Base-by-base conservation (phyloP, 257 asterid genomes). In the Solanum sparsipilum region DNA sequence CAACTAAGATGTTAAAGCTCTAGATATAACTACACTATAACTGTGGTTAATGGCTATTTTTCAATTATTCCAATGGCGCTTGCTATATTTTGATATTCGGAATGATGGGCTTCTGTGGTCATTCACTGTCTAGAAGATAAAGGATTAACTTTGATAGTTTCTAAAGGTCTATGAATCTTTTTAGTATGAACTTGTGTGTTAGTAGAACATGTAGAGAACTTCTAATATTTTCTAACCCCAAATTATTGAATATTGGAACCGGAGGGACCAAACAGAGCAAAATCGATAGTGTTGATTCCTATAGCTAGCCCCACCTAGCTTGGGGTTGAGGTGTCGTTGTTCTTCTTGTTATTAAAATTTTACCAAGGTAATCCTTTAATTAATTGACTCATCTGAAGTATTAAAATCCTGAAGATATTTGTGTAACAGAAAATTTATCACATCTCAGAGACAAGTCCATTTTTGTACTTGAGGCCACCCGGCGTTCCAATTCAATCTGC, bases 381-480 rank as follows among this genome's bases (percentile, higher is more conserved):
- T 79, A 44, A 81, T 29, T 46, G 68, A 29, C 41, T 29, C 68
- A 70, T 84, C 84, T 88, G 31, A 88, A 86, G 88, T 71, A 72
- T 84, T 88, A 86, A 87, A 86, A 87, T 92, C 90, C 94, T 94
- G 85, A 93, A 93, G 83, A 79, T 88, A 86, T 91, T 86, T 90
- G 91, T 94, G 94, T 90, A 90, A 92, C 98, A 96, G 98, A 96
- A 92, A 94, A 93, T 92, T 91, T 96, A 90, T 90, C 95, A 31
- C 31, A 86, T 91, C 94, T 91, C 89, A 94, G 94, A 92, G 98
- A 94, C 90, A 87, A 93, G 81, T 93, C 91, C 92, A 92, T 86
- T 91, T 94, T 92, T 91, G 94, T 96, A 91, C 95, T 95, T 88
- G 99, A 96, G 98, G 96, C 98, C 83, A 91, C 93, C 88, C 97